phyloP scores from a whole-genome alignment of 2,329 filamentous ascomycete genomes.

The Apiospora sp. region DNA sequence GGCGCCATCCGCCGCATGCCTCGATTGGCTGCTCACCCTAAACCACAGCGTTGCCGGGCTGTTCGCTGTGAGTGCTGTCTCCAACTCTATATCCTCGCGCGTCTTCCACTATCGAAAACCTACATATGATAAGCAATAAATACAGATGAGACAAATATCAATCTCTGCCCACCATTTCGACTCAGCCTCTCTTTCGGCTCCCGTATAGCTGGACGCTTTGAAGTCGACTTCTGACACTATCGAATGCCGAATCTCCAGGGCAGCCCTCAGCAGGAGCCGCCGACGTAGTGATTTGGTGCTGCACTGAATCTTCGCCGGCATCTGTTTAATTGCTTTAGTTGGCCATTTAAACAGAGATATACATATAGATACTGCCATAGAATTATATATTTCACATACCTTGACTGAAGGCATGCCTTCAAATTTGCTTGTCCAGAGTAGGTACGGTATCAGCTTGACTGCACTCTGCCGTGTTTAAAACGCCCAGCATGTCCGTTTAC shows the following conservation, averaged over 20 bases:
- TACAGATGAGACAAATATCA: not conserved
- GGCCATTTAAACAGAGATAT: not conserved
- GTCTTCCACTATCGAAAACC: slow-evolving; percentile 20
- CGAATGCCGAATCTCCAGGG: not conserved
- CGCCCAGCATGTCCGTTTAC: not conserved
- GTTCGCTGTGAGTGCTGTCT: not conserved
- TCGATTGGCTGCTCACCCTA: not conserved
- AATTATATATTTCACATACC: not conserved
- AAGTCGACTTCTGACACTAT: not conserved
- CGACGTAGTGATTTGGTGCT: not conserved
- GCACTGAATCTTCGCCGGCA: not conserved
- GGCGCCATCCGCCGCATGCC: not conserved
- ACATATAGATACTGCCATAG: no score
- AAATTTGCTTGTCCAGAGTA: not conserved
- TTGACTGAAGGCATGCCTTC: not conserved
- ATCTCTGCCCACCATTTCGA: not conserved
- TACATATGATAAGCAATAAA: slow-evolving; percentile 19
- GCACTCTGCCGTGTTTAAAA: not conserved
- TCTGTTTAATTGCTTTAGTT: not conserved
- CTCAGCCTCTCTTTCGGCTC: slow-evolving; percentile 9
- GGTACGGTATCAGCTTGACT: not conserved
- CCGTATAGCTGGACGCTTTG: not conserved
- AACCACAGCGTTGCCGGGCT: not conserved
- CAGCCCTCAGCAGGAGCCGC: not conserved
- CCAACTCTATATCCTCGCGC: slow-evolving; percentile 1